Evolutionary conservation across 768 basidiomycete genomes (phyloP), one percentile per base, ranked within the genome.

Genomic region (Tulasnella sp.): DNA sequence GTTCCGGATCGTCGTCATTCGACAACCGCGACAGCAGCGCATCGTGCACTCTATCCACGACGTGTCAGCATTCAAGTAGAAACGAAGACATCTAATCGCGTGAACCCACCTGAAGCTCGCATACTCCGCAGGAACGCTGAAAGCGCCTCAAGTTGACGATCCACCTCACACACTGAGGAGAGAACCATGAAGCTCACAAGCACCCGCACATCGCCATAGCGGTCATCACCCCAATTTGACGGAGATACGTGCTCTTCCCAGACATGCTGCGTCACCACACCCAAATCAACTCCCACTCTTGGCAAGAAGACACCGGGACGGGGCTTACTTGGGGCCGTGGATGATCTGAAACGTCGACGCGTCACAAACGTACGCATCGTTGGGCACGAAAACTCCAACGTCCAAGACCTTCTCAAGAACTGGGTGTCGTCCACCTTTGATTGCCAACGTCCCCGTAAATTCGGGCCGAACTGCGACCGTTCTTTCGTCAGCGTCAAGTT

Each of bases 1-100:
- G 92, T 83, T 97, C 95, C 82, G 96, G 88, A 81, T 95, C 92
- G 82, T 98, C 96, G 80, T 99, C 96, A 81, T 99, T 98, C 0
- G 95, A 97, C 23, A 99, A 86, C 2, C 97, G 90, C 0, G 91
- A 92, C 35, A 99, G 87, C 5, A 99, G 87, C 0, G 91, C 88
- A 79, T 97, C 94, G 79, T 96, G 92, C 2, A 95, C 87, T 39
- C 93, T 94, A 73, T 4, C 37, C 39, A 79, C 26, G 48, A 29
- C 11, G 46, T 15, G 10, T 48, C 46, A 48, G 46, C 46, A 1
- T 48, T 20, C 46, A 18, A 0, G 46, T 48, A 15, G 32, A 72
- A 57, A 39, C 29, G n/a, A 35, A 20, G 13, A 74, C 4, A 39
- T 44, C 16, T 48, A 55, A n/a, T 20, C 16, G 11, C 11, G 4